Evolutionary conservation across 805 yeast species (phyloP).

Genomic region (Pichia phayaonensis): DNA sequence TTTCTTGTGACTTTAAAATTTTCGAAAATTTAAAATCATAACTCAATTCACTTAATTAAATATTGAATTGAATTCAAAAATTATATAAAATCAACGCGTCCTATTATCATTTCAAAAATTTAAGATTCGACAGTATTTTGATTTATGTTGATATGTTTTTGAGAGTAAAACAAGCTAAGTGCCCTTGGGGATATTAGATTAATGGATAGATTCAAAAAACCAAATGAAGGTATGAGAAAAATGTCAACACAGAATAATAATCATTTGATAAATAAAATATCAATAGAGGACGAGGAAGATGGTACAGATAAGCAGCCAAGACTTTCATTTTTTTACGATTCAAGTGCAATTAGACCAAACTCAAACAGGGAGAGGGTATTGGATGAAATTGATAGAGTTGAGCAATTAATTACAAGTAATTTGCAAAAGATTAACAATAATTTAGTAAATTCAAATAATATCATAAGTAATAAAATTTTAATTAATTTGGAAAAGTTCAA

Average conservation of each 20-base stretch:
- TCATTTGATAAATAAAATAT: neutral
- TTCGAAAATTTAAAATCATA: too few relatives aligned
- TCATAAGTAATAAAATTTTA: conserved; percentile 57
- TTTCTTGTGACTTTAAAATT: too few relatives aligned
- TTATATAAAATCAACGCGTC: neutral
- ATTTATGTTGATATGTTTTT: neutral
- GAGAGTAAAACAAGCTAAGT: neutral
- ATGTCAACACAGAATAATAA: neutral
- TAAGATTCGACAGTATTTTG: neutral
- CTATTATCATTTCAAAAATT: neutral
- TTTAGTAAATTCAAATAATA: conserved; percentile 57
- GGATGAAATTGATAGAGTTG: conserved; percentile 54
- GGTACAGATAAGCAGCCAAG: conserved; percentile 18
- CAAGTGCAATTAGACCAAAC: conserved; percentile 11
- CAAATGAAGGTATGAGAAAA: neutral
- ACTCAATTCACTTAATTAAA: too few relatives aligned
- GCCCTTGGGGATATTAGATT: neutral
- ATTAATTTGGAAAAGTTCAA: conserved; percentile 63
- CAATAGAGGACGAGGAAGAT: conserved; percentile 9
- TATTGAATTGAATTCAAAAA: too few relatives aligned
- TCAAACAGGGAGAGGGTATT: conserved; percentile 11
- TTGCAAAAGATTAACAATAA: conserved; percentile 76
- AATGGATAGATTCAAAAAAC: neutral
- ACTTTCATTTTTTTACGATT: conserved; percentile 26
- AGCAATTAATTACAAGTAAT: conserved; percentile 70